Evolutionary conservation across 495 filamentous ascomycete species (phyloP), one percentile per base, ranked within the genome.

Genomic region (Podospora sp.): DNA sequence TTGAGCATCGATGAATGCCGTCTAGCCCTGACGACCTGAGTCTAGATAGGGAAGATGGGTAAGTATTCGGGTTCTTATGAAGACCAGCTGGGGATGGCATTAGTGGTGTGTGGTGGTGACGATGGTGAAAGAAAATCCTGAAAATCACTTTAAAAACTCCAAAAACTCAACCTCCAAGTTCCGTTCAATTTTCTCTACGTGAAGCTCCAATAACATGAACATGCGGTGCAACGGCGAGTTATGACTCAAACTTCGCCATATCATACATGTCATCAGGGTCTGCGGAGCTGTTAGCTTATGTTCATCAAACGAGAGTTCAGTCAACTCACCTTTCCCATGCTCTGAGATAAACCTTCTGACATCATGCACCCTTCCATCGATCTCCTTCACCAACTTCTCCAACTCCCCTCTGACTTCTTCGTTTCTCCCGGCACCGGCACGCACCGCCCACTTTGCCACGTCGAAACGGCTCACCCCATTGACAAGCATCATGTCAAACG

Each of bases 401-500:
- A 86, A 75, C 27, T 78, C 77, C 9, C 80, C 46, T 26, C 75
- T 77, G 0, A 90, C 78, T 69, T 80, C 81, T 65, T 83, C 79
- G 64, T 89, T 89, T 3, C 70, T 69, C 22, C 49, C 60, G 22
- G 33, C 55, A 2, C 51, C 71, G 2, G 22, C 57, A 55, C 52
- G 55, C 40, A 92, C 67, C 27, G 89, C 90, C 21, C 81, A 70
- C 71, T 85, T 78, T 3, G 85, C 87, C 57, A 91, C 82, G 73
- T 91, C 84, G 70, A 84, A 92, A 52, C 89, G 76, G 6, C 83
- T 88, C 12, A 89, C 86, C 18, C 81, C 69, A 64, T 92, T 93
- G 46, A 83, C 72, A 12, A 91, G 76, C 88, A 91, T 87, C 89
- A 91, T 92, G 65, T 91, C 87, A 69, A 91, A 90, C 6, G 88